Conservation (phyloP, 768 basidiomycete genomes). For the Tulasnella calospora region DNA sequence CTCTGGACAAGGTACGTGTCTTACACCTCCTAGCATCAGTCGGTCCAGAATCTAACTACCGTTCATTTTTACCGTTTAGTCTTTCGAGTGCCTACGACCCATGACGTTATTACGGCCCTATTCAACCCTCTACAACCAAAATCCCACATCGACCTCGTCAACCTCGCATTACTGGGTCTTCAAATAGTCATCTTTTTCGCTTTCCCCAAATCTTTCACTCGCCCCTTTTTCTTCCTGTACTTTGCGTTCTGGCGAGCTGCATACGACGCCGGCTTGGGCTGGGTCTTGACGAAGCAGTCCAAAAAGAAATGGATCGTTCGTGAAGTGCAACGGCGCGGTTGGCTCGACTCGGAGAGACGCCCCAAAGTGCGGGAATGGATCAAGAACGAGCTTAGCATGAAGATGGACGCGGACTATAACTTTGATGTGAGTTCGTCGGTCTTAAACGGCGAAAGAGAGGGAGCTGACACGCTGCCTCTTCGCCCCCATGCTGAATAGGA, state of each 20-base stretch:
- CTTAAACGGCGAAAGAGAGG: neutral
- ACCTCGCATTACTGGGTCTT: slow-evolving; percentile 67
- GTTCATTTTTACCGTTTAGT: slow-evolving; percentile 45
- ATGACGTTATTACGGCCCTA: slow-evolving; percentile 79
- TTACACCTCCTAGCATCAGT: neutral
- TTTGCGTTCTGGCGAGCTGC: slow-evolving; percentile 90
- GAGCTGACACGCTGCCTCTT: neutral
- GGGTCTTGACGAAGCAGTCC: slow-evolving; percentile 91
- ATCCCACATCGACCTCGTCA: slow-evolving; percentile 83
- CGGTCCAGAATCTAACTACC: slow-evolving; percentile 8
- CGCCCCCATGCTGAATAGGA: slow-evolving; percentile 45
- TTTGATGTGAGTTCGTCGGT: slow-evolving; percentile 62
- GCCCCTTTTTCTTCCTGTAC: slow-evolving; percentile 76
- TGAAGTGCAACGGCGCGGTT: slow-evolving; percentile 69
- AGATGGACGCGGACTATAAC: slow-evolving; percentile 92
- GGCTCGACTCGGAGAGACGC: slow-evolving; percentile 72
- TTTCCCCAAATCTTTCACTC: slow-evolving; percentile 53
- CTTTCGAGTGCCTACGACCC: slow-evolving; percentile 87
- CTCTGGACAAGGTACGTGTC: slow-evolving; percentile 59
- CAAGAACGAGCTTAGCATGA: slow-evolving; percentile 73
- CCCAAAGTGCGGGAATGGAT: slow-evolving; percentile 77
- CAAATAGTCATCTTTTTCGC: slow-evolving; percentile 69
- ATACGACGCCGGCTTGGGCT: slow-evolving; percentile 91
- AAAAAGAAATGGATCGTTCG: slow-evolving; percentile 91
- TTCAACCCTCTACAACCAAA: slow-evolving; percentile 80